Evolutionary conservation across 108 stramenopile genomes (phyloP).

Genomic region (Pinguiococcus pyrenoidosus): DNA sequence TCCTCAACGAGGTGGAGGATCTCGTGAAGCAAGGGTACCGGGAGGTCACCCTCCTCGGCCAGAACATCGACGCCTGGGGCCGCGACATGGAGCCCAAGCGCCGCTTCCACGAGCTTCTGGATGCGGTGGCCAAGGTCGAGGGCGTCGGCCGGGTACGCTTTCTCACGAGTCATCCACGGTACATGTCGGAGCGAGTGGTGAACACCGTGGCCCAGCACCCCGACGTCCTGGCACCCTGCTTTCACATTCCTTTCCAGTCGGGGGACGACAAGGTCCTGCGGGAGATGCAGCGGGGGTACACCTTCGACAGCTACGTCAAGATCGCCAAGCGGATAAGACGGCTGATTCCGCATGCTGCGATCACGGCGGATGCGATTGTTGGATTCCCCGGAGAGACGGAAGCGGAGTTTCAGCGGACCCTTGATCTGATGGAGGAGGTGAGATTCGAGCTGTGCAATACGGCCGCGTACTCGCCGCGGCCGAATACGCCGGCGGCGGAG

Average conservation of each 20-base stretch:
- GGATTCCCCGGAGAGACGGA: conserved; percentile 97
- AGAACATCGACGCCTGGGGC: conserved; percentile 89
- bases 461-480: conserved; percentile 18
- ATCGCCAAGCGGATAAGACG: conserved; percentile 69
- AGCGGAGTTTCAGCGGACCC: conserved; percentile 74
- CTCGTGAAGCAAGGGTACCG: conserved; percentile 46
- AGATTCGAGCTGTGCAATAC: conserved; percentile 33
- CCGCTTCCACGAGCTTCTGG: conserved; percentile 77
- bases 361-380: conserved; percentile 68
- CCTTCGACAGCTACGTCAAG: conserved; percentile 65
- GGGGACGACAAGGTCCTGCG: conserved; percentile 51
- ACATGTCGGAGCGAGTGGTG: conserved; percentile 80
- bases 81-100: conserved; percentile 74
- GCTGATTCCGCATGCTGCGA: conserved; percentile 74
- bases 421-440: conserved; percentile 69
- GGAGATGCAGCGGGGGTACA: conserved; percentile 88
- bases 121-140: conserved; percentile 27
- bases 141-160: conserved; percentile 67
- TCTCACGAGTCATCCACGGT: conserved; percentile 89
- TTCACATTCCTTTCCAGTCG: conserved; percentile 83
- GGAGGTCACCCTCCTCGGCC: conserved; percentile 76
- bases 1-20: conserved; percentile 58
- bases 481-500: conserved; percentile 23
- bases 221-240: conserved; percentile 58
- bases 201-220: conserved; percentile 78